phyloP scores from a whole-genome alignment of 768 basidiomycete species.

The Agrocybe chaxingu region DNA sequence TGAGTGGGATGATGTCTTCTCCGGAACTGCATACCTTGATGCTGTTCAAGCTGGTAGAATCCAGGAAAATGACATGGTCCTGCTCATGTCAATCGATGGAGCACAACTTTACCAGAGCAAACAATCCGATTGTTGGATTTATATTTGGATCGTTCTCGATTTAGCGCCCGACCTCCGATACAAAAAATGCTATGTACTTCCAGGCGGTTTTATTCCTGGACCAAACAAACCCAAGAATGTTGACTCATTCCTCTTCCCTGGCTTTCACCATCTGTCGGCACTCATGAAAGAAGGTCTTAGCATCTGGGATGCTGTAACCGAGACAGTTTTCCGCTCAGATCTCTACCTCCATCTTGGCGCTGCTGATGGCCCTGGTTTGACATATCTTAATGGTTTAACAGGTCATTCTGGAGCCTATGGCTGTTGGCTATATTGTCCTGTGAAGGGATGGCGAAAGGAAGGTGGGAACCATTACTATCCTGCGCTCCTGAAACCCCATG shows the following conservation, averaged over 20 bases:
- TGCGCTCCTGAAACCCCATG: conserved; percentile 20
- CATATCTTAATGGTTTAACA: conserved; percentile 18
- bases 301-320: conserved; percentile 19
- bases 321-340: conserved; percentile 6
- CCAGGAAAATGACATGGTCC: conserved; percentile 22
- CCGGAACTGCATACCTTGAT: conserved; percentile 24
- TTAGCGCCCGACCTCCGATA: conserved; percentile 18
- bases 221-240: conserved; percentile 8
- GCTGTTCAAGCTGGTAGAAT: conserved; percentile 14
- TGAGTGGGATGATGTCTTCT: conserved; percentile 21
- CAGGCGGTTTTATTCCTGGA: conserved; percentile 4
- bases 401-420: conserved; percentile 8
- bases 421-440: conserved; percentile 27
- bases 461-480: conserved; percentile 28
- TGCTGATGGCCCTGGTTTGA: conserved; percentile 26
- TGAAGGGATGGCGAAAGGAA: conserved; percentile 24
- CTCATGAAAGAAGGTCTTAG: conserved; percentile 12
- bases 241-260: conserved; percentile 7
- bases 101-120: conserved; percentile 38
- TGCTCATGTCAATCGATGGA: conserved; percentile 36
- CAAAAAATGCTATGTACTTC: conserved; percentile 13
- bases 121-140: conserved; percentile 28
- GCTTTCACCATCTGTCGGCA: conserved; percentile 11
- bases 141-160: conserved; percentile 35
- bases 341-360: conserved; percentile 4